Evolutionary conservation across 352 stramenopile species (phyloP).

Genomic region (Pythium dissotocum): DNA sequence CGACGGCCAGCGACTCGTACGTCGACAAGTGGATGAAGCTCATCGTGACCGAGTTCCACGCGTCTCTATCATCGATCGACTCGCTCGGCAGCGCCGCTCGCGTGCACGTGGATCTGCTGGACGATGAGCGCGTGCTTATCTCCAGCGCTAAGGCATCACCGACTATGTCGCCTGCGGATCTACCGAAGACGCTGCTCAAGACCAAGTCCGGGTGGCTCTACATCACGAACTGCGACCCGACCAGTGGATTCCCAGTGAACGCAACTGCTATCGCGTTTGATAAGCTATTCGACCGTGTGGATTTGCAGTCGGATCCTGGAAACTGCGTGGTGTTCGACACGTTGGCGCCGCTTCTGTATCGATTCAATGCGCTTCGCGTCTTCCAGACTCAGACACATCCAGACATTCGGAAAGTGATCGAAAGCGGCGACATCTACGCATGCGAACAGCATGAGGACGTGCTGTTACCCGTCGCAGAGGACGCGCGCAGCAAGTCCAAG

Average conservation of each 20-base stretch:
- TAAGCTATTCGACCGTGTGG: background rate
- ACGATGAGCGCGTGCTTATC: too few species aligned
- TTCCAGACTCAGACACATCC: too few species aligned
- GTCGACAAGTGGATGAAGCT: slow-evolving; percentile 8
- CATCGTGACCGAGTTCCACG: slow-evolving; percentile 6
- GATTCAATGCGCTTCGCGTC: too few species aligned
- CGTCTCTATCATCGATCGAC: background rate
- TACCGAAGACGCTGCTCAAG: background rate
- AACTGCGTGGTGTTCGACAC: too few species aligned
- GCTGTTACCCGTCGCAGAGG: background rate
- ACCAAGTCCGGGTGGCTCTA: slow-evolving; percentile 2
- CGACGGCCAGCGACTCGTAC: background rate
- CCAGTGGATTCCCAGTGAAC: background rate
- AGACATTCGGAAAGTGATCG: background rate
- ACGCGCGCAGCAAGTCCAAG: background rate
- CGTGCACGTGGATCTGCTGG: background rate
- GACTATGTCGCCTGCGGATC: background rate
- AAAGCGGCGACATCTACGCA: background rate
- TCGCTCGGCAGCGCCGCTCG: background rate
- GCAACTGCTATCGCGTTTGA: background rate
- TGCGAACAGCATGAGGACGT: background rate
- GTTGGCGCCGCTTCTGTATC: too few species aligned
- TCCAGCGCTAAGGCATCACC: background rate
- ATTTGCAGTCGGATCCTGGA: too few species aligned
- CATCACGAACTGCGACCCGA: background rate